Percentiles rank a stretch among this genome's conserved stretches.
Conservation (phyloP, 202 grass and related monocot genomes). For the Hordeum pubiflorum region DNA sequence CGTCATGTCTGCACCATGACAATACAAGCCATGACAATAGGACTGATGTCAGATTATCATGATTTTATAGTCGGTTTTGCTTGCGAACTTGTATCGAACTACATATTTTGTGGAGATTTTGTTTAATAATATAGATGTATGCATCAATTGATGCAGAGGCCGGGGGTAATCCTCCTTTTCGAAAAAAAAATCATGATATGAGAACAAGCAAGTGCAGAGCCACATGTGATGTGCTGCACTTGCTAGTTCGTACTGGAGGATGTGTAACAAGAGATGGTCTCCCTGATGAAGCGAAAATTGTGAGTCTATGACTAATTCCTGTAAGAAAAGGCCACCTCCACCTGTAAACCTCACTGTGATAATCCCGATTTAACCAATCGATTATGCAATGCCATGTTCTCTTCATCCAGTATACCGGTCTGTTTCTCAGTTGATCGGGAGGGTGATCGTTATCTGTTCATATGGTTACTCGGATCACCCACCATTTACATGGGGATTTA, state of each 20-base stretch:
- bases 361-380: slow-evolving; percentile 17
- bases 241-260: slow-evolving; percentile 23
- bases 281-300: slow-evolving; percentile 12
- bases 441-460: slow-evolving; percentile 33
- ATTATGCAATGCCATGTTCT: slow-evolving; percentile 17
- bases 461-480: slow-evolving; percentile 35
- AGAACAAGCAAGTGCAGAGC: slow-evolving; percentile 18
- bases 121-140: too few relatives aligned
- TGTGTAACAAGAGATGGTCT: slow-evolving; percentile 18
- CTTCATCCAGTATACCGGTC: slow-evolving; percentile 9
- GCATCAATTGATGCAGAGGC: too few relatives aligned
- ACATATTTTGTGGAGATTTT: too few relatives aligned
- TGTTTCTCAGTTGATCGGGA: slow-evolving; percentile 14
- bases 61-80: too few relatives aligned
- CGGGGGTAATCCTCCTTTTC: too few relatives aligned
- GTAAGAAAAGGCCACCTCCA: slow-evolving; percentile 3
- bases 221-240: neutral
- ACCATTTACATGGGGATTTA: slow-evolving; percentile 17
- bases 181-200: slow-evolving; percentile 25
- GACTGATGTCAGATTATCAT: neutral
- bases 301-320: neutral
- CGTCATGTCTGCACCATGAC: neutral
- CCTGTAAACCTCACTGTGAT: slow-evolving; percentile 13
- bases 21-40: neutral
- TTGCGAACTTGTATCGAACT: too few relatives aligned